These are phyloP conservation scores for Globisporangium acanthophoron DNA, from an alignment of 352 stramenopile genomes.

Conservation along the genomic window DNA sequence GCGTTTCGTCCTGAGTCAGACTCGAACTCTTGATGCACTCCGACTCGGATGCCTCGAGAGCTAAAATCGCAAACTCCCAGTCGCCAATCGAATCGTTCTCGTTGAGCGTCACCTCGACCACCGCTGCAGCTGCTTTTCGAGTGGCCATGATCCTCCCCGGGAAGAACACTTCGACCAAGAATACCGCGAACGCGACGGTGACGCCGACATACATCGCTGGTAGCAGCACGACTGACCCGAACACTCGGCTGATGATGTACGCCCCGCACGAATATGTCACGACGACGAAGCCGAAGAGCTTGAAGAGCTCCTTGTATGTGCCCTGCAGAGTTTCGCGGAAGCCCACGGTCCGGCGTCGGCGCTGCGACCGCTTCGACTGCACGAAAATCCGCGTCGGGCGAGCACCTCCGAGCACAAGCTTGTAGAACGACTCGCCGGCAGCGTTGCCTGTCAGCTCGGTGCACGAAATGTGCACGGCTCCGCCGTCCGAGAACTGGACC, in stretches of 20 bases:
- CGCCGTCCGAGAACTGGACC: conserved; percentile 56
- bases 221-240: conserved; percentile 43
- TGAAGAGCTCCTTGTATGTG: conserved; percentile 60
- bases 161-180: conserved; percentile 53
- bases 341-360: conserved; percentile 12
- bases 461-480: conserved; percentile 39
- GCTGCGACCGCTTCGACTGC: conserved; percentile 27
- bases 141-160: conserved; percentile 42
- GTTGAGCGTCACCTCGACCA: not conserved
- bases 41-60: conserved; percentile 51
- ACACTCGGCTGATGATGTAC: conserved; percentile 46
- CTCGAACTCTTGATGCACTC: conserved; percentile 23
- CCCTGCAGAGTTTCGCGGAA: conserved; percentile 46
- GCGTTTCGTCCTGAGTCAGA: not conserved
- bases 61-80: conserved; percentile 59
- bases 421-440: conserved; percentile 43
- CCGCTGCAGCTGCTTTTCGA: conserved; percentile 13
- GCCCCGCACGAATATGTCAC: conserved; percentile 42
- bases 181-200: conserved; percentile 33
- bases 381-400: conserved; percentile 55
- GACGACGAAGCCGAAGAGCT: conserved; percentile 54
- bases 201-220: conserved; percentile 47
- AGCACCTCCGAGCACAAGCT: conserved; percentile 40
- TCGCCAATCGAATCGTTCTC: conserved; percentile 27
- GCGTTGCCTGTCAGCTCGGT: conserved; percentile 28